phyloP scores from a whole-genome alignment of 1,284 basidiomycete species.

The Takashimella tepidaria region DNA sequence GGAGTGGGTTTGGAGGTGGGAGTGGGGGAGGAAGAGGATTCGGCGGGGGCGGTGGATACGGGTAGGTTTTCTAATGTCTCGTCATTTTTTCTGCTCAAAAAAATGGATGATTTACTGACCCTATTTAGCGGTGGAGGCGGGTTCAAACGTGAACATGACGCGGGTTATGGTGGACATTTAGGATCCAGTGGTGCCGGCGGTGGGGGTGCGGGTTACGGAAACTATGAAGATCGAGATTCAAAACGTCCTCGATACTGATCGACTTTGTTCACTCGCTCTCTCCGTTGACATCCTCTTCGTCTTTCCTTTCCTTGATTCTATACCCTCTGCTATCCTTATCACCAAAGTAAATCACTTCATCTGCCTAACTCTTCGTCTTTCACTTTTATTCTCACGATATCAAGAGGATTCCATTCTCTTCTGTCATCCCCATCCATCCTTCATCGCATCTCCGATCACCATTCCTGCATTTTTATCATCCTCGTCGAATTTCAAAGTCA shows the following conservation, averaged over 20 bases:
- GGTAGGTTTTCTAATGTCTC: background rate
- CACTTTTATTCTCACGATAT: too few species aligned
- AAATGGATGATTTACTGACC: background rate
- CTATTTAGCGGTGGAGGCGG: conserved; percentile 25
- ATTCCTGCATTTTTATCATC: too few species aligned
- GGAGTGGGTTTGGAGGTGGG: conserved; percentile 31
- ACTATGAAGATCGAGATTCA: conserved; percentile 69
- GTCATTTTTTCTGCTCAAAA: too few species aligned
- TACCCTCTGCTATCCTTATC: too few species aligned
- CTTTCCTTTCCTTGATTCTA: too few species aligned
- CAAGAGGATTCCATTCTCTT: too few species aligned
- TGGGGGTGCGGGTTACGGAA: conserved; percentile 60
- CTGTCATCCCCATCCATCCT: too few species aligned
- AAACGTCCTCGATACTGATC: conserved; percentile 70
- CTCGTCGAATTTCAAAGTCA: too few species aligned
- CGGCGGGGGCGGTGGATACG: background rate
- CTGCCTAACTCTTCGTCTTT: too few species aligned
- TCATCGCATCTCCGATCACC: background rate
- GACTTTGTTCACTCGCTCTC: background rate
- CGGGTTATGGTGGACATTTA: conserved; percentile 12
- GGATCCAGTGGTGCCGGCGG: conserved; percentile 48
- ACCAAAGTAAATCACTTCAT: too few species aligned
- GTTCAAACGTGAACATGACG: conserved; percentile 9
- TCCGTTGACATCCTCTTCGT: too few species aligned
- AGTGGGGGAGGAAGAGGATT: conserved; percentile 19